phyloP scores from a whole-genome alignment of 345 rosid genomes.

The Kernera saxatilis region DNA sequence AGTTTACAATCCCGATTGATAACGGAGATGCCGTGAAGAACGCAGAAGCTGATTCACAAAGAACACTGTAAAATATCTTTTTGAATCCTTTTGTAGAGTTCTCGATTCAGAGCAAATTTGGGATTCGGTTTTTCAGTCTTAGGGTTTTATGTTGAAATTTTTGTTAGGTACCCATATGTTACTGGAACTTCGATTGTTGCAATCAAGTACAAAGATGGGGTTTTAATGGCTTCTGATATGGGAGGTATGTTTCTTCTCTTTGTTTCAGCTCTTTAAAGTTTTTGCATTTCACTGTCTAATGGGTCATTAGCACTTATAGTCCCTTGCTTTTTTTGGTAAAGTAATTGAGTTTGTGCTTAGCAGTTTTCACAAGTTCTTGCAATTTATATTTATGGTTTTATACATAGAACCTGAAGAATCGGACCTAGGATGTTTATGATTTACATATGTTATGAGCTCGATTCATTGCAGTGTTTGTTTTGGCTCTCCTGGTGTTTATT shows the following conservation, averaged over 20 bases:
- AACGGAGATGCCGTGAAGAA: conserved; percentile 28
- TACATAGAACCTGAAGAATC: background rate
- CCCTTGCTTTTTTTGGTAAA: background rate
- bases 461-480: background rate
- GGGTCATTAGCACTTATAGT: background rate
- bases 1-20: conserved; percentile 33
- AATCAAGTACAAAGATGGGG: conserved; percentile 90
- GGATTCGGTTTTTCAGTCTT: background rate
- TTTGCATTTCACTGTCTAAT: background rate
- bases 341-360: background rate
- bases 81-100: background rate
- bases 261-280: background rate
- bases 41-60: conserved; percentile 38
- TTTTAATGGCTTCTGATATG: conserved; percentile 96
- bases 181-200: conserved; percentile 96
- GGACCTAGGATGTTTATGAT: background rate
- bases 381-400: background rate
- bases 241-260: conserved; percentile 47
- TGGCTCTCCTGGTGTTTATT: background rate
- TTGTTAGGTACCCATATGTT: conserved; percentile 73
- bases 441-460: background rate
- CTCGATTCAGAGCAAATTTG: background rate
- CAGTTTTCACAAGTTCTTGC: background rate
- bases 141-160: conserved; percentile 1
- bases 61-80: conserved; percentile 43